These are phyloP conservation scores for Eimeria falciformis DNA, from an alignment of 169 alveolate species.

Conservation along the genomic window DNA sequence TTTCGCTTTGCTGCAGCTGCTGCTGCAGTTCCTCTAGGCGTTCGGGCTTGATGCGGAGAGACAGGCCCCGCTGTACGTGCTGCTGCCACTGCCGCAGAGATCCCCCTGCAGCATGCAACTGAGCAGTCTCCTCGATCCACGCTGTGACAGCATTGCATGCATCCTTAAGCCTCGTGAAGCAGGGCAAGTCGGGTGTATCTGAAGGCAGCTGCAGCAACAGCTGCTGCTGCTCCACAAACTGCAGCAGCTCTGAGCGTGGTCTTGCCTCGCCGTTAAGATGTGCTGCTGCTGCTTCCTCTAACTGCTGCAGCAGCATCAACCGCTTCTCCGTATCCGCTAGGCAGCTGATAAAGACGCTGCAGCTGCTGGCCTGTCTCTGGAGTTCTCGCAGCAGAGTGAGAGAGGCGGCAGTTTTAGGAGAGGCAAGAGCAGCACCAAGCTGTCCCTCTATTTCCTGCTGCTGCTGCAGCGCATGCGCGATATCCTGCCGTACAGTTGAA, in stretches of 20 bases:
- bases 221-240: conserved; percentile 74
- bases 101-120: conserved; percentile 57
- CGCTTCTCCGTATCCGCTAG: conserved; percentile 66
- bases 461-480: conserved; percentile 73
- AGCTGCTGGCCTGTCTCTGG: conserved; percentile 70
- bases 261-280: conserved; percentile 57
- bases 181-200: conserved; percentile 76
- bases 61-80: conserved; percentile 72
- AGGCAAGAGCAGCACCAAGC: conserved; percentile 59
- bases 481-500: conserved; percentile 66
- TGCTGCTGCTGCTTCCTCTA: conserved; percentile 67
- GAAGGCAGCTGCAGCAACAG: conserved; percentile 73
- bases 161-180: conserved; percentile 73
- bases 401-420: conserved; percentile 68
- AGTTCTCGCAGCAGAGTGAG: conserved; percentile 69
- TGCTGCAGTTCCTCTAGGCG: conserved; percentile 72
- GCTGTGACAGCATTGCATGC: conserved; percentile 52
- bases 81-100: conserved; percentile 77
- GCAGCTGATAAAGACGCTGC: conserved; percentile 72
- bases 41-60: conserved; percentile 49
- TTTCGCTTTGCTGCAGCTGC: conserved; percentile 77
- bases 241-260: conserved; percentile 71
- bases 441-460: conserved; percentile 73
- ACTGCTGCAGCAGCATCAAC: conserved; percentile 65
- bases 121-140: conserved; percentile 69